Percentiles rank a stretch among this genome's conserved stretches.
Conservation (phyloP, 768 basidiomycete species). For the Naganishia antarctica region DNA sequence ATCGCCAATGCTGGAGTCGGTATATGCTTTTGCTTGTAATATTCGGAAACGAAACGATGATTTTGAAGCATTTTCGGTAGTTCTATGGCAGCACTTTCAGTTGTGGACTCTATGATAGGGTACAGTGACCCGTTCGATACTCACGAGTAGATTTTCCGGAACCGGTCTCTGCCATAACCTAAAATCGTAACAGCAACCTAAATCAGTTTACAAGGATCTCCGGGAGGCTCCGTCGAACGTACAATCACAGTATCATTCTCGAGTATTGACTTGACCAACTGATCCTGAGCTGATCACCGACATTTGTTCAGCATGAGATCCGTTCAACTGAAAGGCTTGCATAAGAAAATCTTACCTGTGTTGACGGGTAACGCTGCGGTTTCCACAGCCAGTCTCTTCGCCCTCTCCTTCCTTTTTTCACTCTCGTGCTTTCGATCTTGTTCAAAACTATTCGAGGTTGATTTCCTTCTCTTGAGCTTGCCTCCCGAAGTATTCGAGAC, state of each 20-base stretch:
- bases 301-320: not conserved
- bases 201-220: not conserved
- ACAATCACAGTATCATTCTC: constrained; percentile 46
- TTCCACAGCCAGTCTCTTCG: constrained; percentile 35
- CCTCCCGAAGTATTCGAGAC: not conserved
- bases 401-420: constrained; percentile 21
- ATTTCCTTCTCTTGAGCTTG: constrained; percentile 3
- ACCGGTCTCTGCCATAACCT: constrained; percentile 48
- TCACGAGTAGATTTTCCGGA: constrained; percentile 47
- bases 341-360: constrained; percentile 34
- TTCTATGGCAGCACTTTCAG: constrained; percentile 26
- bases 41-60: constrained; percentile 20
- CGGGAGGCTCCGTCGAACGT: not conserved
- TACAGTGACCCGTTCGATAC: not conserved
- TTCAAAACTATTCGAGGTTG: not conserved
- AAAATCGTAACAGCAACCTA: not conserved
- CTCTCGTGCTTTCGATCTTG: not conserved
- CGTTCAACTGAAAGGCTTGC: not conserved
- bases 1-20: constrained; percentile 37
- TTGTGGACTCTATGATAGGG: not conserved
- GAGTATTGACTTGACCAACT: constrained; percentile 41
- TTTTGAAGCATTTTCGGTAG: constrained; percentile 41
- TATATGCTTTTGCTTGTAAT: constrained; percentile 10
- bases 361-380: constrained; percentile 43
- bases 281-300: constrained; percentile 31